phyloP scores from a whole-genome alignment of 2,329 filamentous ascomycete species.

The Pseudogymnoascus sp. region DNA sequence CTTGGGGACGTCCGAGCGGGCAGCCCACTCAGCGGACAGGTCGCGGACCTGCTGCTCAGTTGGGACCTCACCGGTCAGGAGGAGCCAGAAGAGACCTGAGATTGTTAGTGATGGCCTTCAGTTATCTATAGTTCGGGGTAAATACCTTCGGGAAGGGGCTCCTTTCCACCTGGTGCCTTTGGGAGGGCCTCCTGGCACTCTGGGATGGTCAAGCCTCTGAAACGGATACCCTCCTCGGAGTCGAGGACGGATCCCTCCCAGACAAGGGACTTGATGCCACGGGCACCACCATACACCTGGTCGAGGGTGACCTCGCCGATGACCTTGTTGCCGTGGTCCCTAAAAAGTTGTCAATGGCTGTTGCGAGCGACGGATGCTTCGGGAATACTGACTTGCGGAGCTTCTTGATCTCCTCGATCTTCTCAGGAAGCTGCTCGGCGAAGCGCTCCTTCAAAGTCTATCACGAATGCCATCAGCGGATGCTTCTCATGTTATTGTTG shows the following conservation, averaged over 20 bases:
- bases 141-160: constrained; percentile 88
- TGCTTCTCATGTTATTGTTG: constrained; percentile 1
- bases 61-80: constrained; percentile 95
- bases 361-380: constrained; percentile 20
- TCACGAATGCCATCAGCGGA: constrained; percentile 11
- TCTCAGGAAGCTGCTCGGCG: constrained; percentile 87
- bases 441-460: constrained; percentile 98
- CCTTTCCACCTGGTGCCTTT: constrained; percentile 91
- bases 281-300: constrained; percentile 98
- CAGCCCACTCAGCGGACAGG: constrained; percentile 97
- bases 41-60: constrained; percentile 97
- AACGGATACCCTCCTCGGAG: constrained; percentile 97
- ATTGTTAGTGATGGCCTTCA: constrained; percentile 5
- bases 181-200: constrained; percentile 97
- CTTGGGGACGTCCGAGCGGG: constrained; percentile 92
- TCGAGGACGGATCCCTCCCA: constrained; percentile 99
- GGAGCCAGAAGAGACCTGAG: constrained; percentile 95
- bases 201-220: constrained; percentile 98
- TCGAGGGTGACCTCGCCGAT: constrained; percentile 97
- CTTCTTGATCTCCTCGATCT: constrained; percentile 99
- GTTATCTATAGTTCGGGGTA: not conserved
- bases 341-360: constrained; percentile 32
- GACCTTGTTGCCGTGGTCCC: constrained; percentile 91
- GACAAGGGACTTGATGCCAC: constrained; percentile 96
- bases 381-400: constrained; percentile 70